Evolutionary conservation across 306 rosid species (phyloP).

Genomic region (Cyamopsis tetragonoloba): DNA sequence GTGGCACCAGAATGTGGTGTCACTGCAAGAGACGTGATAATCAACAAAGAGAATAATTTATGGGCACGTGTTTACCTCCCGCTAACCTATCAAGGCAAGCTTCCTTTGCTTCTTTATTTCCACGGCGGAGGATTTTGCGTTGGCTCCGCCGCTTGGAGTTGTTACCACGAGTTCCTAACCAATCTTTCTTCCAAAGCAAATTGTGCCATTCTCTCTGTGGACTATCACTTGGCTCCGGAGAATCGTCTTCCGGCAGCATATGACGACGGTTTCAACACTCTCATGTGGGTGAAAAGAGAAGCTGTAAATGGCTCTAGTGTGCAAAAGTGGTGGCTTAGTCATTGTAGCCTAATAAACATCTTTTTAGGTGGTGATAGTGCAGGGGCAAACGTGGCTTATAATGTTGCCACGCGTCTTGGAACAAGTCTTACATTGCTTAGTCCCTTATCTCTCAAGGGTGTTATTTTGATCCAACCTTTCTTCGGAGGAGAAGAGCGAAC

Average conservation of each 20-base stretch:
- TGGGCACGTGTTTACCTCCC: constrained; percentile 74
- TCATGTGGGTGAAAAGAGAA: constrained; percentile 74
- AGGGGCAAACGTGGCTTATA: constrained; percentile 85
- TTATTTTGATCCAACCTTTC: constrained; percentile 80
- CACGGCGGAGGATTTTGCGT: constrained; percentile 96
- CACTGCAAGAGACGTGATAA: constrained; percentile 49
- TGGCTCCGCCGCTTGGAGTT: constrained; percentile 86
- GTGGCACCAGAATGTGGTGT: constrained; percentile 38
- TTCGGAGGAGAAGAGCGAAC: constrained; percentile 80
- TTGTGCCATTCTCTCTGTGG: constrained; percentile 59
- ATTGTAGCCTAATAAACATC: constrained; percentile 42
- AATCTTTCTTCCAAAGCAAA: constrained; percentile 51
- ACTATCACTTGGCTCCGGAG: constrained; percentile 77
- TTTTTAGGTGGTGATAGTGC: constrained; percentile 84
- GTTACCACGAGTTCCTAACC: constrained; percentile 75
- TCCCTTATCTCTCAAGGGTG: constrained; percentile 48
- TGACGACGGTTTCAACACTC: constrained; percentile 60
- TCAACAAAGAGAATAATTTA: constrained; percentile 49
- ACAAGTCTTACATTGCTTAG: constrained; percentile 28
- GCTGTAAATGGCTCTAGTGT: constrained; percentile 25
- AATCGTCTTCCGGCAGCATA: constrained; percentile 68
- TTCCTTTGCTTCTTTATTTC: constrained; percentile 69
- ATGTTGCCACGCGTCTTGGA: constrained; percentile 44
- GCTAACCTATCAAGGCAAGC: constrained; percentile 10
- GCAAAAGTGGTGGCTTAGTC: constrained; percentile 69